These are phyloP conservation scores for Ophiostoma ulmi DNA, from an alignment of 2,329 filamentous ascomycete genomes.

Conservation along the genomic window DNA sequence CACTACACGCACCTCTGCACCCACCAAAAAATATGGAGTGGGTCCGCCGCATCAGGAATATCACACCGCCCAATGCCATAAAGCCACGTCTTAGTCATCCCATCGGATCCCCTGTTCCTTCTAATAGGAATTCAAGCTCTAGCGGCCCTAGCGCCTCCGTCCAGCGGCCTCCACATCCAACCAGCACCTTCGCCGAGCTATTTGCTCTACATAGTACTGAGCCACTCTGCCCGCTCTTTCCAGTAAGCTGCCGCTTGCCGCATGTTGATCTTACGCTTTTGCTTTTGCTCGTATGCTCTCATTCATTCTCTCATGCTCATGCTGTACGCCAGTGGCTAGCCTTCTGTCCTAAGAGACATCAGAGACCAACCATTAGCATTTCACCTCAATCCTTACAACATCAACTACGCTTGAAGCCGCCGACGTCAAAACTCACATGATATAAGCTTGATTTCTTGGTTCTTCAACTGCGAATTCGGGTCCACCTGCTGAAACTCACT, in stretches of 20 bases:
- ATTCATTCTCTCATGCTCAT: not conserved
- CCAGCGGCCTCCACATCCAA: constrained; percentile 1
- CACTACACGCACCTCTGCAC: not conserved
- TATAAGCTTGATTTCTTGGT: not conserved
- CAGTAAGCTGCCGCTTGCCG: not conserved
- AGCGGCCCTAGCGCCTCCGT: not conserved
- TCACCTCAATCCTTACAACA: not conserved
- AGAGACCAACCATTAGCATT: not conserved
- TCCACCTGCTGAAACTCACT: not conserved
- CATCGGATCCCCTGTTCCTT: no score
- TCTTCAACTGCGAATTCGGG: not conserved
- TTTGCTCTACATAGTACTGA: not conserved
- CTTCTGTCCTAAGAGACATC: not conserved
- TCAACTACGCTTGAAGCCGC: not conserved
- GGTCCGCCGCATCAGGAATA: not conserved
- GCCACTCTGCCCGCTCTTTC: not conserved
- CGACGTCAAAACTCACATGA: not conserved
- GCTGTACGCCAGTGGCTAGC: not conserved
- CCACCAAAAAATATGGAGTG: not conserved
- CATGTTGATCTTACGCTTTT: not conserved
- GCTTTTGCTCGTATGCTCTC: not conserved
- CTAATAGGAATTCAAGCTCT: not conserved
- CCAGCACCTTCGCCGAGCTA: not conserved
- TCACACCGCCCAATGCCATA: constrained; percentile 8
- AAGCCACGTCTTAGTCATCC: constrained; percentile 2